Evolutionary conservation across 208 protist species (phyloP).

Genomic region (Trypanosoma theileri): DNA sequence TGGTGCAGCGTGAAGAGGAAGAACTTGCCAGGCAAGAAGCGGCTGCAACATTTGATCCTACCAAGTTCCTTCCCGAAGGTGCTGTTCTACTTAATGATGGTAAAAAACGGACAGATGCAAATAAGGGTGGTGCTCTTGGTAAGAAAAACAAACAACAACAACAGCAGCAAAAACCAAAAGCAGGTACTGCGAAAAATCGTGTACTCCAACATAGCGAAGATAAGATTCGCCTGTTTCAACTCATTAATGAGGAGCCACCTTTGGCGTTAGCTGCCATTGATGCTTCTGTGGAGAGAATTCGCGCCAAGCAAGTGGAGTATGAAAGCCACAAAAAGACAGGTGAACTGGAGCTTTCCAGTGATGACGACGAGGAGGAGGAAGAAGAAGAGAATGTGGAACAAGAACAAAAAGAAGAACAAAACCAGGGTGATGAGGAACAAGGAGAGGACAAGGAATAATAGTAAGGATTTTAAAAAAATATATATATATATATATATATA

Average conservation of each 20-base stretch:
- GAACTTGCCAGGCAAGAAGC: constrained; percentile 44
- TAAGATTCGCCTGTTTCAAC: constrained; percentile 62
- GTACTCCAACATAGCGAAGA: constrained; percentile 68
- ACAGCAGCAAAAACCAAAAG: constrained; percentile 19
- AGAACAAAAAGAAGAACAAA: constrained; percentile 2
- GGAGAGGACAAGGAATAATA: constrained; percentile 10
- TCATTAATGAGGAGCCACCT: constrained; percentile 56
- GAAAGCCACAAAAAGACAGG: constrained; percentile 48
- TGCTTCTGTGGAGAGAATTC: constrained; percentile 39
- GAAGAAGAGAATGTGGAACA: constrained; percentile 26
- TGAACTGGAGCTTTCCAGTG: constrained; percentile 57
- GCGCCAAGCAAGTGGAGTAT: constrained; percentile 50
- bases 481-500: neutral
- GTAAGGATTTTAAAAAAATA: neutral
- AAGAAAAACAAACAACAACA: constrained; percentile 42
- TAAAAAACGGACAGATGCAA: constrained; percentile 46
- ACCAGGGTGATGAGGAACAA: constrained; percentile 21
- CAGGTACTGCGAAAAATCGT: constrained; percentile 11
- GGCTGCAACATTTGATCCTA: constrained; percentile 66
- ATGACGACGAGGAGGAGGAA: constrained; percentile 64
- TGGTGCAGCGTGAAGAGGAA: constrained; percentile 63
- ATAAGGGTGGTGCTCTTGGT: constrained; percentile 24
- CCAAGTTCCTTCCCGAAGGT: constrained; percentile 50
- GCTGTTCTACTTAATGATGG: constrained; percentile 69
- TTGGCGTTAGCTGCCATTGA: constrained; percentile 47